Evolutionary conservation across 2,329 filamentous ascomycete species (phyloP).

Genomic region (Pseudopyricularia cyperi): DNA sequence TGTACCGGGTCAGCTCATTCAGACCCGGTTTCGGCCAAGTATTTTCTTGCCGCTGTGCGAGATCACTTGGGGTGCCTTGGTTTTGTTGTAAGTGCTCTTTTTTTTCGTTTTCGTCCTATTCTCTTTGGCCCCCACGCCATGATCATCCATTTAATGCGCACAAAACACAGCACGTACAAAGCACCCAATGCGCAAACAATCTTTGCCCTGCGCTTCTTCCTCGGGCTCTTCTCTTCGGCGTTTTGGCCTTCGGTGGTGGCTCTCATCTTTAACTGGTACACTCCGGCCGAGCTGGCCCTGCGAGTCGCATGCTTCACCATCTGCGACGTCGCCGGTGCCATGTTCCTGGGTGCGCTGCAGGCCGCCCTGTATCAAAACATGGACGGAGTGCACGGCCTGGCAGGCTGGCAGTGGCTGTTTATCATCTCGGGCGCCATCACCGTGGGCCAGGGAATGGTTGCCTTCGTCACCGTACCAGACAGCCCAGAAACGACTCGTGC

Average conservation of each 20-base stretch:
- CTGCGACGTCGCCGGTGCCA: conserved; percentile 1
- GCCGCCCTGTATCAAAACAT: conserved; percentile 15
- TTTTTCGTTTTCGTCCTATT: not conserved
- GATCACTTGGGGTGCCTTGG: conserved; percentile 17
- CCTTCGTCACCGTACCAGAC: conserved; percentile 23
- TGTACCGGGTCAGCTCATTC: conserved; percentile 23
- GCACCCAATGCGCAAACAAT: conserved; percentile 23
- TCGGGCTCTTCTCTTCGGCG: conserved; percentile 18
- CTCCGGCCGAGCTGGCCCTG: conserved; percentile 26
- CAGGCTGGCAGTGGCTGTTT: conserved; percentile 14
- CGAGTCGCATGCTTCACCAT: conserved; percentile 11
- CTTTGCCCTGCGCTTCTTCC: conserved; percentile 27
- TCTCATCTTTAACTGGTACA: conserved; percentile 23
- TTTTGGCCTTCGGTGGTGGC: conserved; percentile 1
- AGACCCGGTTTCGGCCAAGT: conserved; percentile 11
- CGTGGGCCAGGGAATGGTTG: conserved; percentile 20
- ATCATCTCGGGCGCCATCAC: conserved; percentile 3
- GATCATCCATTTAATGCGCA: too few relatives aligned
- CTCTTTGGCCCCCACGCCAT: not conserved
- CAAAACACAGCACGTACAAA: conserved; percentile 15
- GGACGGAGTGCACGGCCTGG: conserved; percentile 14
- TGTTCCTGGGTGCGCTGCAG: conserved; percentile 15
- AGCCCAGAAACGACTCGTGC: conserved; percentile 12
- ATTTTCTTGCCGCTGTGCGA: conserved; percentile 3
- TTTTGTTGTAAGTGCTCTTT: conserved; percentile 11